A percentile compares a stretch with the other conserved stretches of the same genome.
phyloP scores from a whole-genome alignment of 2,329 filamentous ascomycete genomes.

The Penicillium decumbens region DNA sequence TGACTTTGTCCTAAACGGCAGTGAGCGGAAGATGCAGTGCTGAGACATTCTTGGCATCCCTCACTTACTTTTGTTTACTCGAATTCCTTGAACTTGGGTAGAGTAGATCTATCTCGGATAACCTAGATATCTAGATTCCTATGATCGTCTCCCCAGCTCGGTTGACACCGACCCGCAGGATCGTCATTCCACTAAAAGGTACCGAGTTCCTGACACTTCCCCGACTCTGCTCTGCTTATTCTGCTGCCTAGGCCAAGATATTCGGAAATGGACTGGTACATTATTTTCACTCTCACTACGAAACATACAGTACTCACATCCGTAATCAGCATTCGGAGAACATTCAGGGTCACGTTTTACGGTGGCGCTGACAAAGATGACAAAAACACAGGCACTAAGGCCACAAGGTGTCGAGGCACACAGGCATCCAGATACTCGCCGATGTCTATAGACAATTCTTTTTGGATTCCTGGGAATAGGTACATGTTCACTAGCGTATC shows the following conservation, averaged over 20 bases:
- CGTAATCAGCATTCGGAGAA: not conserved
- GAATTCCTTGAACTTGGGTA: not conserved
- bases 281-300: not conserved
- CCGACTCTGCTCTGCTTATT: not conserved
- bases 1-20: constrained; percentile 8
- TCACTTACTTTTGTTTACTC: not conserved
- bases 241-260: not conserved
- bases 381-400: not conserved
- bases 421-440: not conserved
- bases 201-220: not conserved
- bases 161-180: not conserved
- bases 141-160: constrained; percentile 1
- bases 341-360: not conserved
- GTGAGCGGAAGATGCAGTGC: constrained; percentile 1
- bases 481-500: constrained; percentile 20
- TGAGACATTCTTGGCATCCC: constrained; percentile 10
- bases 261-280: not conserved
- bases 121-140: not conserved
- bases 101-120: not conserved
- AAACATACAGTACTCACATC: not conserved
- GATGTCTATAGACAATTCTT: constrained; percentile 15
- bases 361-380: not conserved
- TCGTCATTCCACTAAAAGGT: not conserved
- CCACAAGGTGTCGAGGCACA: not conserved
- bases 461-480: constrained; percentile 13